Evolutionary conservation across 2,329 filamentous ascomycete genomes (phyloP), one percentile per base, ranked within the genome.

Genomic region (Fusarium bactridioides): DNA sequence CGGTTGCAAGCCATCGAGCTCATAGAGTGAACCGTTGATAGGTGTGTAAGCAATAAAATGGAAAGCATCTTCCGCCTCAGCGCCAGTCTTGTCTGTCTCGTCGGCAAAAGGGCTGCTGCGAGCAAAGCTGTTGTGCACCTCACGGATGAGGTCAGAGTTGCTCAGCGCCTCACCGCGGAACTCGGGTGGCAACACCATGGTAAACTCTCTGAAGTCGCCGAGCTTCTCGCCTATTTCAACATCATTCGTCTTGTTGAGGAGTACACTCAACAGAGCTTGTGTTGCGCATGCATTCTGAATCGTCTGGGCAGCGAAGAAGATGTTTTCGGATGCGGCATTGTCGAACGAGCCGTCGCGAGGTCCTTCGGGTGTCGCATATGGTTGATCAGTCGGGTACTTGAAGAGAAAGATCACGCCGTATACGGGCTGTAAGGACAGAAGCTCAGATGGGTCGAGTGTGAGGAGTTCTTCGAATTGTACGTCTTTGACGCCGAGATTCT

Each of bases 391-490:
- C 56, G 90, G 93, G 83, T 93, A 99, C 85, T 98, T 98, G 91
- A 99, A 99, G 81, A 99, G 93, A 84, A 99, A 99, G 79, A 99
- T 98, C 75, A 99, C 94, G 78, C 96, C 96, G 84, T 97, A 97
- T 59, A 97, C 87, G 23, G 93, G 93, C 76, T 92, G 91, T 38
- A 94, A 88, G 73, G 91, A 85, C 47, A 89, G 87, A 18, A 97
- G 88, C 64, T 89, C 88, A 58, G 93, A 90, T 11, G 94, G 86
- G 76, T 98, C 95, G 73, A 99, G 91, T 3, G 93, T 92, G 65
- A 98, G 90, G 73, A 99, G 91, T 85, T 99, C 96, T 85, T 98
- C 96, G 80, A 98, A 98, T 83, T 99, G 96, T 5, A 98, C 94
- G 79, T 94, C 91, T 82, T 95, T 93, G 77, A 97, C 95, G 56